phyloP scores from a whole-genome alignment of 441 rosid species.

The Jatropha multifida region DNA sequence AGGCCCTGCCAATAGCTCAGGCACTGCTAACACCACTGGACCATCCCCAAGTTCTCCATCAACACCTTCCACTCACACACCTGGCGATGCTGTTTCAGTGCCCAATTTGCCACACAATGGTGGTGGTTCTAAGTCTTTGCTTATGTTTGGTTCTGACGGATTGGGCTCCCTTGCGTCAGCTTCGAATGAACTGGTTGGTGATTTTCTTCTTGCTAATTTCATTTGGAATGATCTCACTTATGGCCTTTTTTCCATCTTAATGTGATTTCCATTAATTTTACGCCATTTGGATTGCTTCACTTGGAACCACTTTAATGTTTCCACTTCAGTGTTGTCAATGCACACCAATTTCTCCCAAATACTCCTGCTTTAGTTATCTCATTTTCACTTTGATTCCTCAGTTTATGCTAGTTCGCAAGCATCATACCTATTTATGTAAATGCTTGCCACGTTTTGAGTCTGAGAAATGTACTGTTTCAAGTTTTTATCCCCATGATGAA shows the following conservation, averaged over 20 bases:
- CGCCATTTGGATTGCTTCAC: no score
- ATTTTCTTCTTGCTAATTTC: conserved; percentile 1
- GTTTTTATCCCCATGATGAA: neutral
- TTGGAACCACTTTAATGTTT: neutral
- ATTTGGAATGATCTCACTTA: conserved; percentile 12
- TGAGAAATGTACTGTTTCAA: neutral
- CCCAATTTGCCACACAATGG: conserved; percentile 57
- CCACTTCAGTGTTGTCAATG: neutral
- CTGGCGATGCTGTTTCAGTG: conserved; percentile 80
- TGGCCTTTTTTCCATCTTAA: neutral
- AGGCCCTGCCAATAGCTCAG: conserved; percentile 82
- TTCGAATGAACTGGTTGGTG: conserved; percentile 52
- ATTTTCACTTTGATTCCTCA: neutral
- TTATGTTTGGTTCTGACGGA: conserved; percentile 57
- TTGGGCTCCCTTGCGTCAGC: conserved; percentile 49
- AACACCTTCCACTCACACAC: conserved; percentile 85
- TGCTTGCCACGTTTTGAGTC: neutral
- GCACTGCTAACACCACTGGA: conserved; percentile 75
- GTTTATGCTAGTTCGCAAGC: neutral
- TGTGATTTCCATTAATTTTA: neutral
- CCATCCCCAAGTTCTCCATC: conserved; percentile 88
- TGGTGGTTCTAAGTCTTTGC: conserved; percentile 56
- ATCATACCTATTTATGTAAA: neutral
- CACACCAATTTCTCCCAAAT: neutral
- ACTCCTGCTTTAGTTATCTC: neutral